Percentiles rank a stretch among this genome's conserved stretches.
These are phyloP conservation scores for Radiomyces spectabilis DNA, from an alignment of 192 early-diverging fungal species.

Conservation along the genomic window DNA sequence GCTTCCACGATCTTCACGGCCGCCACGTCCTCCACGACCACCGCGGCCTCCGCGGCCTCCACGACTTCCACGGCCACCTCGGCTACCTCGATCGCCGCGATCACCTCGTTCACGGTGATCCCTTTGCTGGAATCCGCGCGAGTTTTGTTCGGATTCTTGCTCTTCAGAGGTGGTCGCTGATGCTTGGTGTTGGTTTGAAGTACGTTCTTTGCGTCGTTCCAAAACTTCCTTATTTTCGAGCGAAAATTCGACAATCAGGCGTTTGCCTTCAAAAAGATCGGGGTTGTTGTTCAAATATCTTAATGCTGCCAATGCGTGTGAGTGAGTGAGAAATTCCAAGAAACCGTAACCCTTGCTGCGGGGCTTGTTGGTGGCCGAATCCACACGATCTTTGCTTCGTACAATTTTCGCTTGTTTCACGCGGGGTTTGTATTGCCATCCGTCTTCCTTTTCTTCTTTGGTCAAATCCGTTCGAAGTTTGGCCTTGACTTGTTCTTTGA, in stretches of 20 bases:
- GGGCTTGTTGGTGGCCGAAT: conserved; percentile 55
- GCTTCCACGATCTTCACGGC: too few species aligned
- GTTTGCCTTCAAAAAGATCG: conserved; percentile 49
- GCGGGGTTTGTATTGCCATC: conserved; percentile 54
- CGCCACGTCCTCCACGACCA: conserved; percentile 13
- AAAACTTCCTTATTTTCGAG: conserved; percentile 81
- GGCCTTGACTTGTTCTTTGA: conserved; percentile 66
- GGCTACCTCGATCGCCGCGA: conserved; percentile 4
- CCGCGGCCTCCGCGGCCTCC: conserved; percentile 6
- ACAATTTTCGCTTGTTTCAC: conserved; percentile 80
- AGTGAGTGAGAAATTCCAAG: conserved; percentile 81
- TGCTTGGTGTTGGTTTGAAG: conserved; percentile 6
- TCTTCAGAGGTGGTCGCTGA: conserved; percentile 10
- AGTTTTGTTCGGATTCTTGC: too few species aligned
- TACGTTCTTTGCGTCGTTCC: conserved; percentile 48
- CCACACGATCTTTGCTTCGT: conserved; percentile 69
- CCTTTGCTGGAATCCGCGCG: too few species aligned
- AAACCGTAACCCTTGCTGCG: conserved; percentile 89
- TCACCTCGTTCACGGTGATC: conserved; percentile 15
- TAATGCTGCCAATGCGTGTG: conserved; percentile 88
- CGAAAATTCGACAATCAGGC: conserved; percentile 86
- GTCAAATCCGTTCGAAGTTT: conserved; percentile 44
- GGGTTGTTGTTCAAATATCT: conserved; percentile 86
- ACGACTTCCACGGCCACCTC: conserved; percentile 12
- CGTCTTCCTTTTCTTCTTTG: conserved; percentile 52